Evolutionary conservation across 2,329 filamentous ascomycete species (phyloP).

Genomic region (Acrocalymma vagum): DNA sequence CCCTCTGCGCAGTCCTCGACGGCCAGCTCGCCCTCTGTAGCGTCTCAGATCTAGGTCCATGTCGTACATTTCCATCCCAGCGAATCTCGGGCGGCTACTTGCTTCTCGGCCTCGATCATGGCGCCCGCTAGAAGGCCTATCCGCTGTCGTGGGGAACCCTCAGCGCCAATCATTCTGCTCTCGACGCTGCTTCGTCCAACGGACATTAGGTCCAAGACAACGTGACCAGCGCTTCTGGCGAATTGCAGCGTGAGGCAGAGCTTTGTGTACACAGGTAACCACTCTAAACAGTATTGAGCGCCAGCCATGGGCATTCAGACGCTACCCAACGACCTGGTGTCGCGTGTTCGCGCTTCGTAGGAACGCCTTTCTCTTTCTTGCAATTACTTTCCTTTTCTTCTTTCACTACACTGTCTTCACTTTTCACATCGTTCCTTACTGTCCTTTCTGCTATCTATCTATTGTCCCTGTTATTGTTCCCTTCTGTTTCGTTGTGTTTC

Average conservation of each 20-base stretch:
- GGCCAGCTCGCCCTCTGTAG: constrained; percentile 36
- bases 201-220: constrained; percentile 30
- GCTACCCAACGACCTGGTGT: constrained; percentile 32
- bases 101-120: constrained; percentile 38
- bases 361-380: constrained; percentile 25
- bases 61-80: constrained; percentile 42
- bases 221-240: constrained; percentile 33
- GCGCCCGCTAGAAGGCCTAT: constrained; percentile 41
- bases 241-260: constrained; percentile 28
- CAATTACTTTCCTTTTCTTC: constrained; percentile 17
- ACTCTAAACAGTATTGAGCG: constrained; percentile 36
- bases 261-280: constrained; percentile 31
- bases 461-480: constrained; percentile 18
- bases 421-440: constrained; percentile 12
- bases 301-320: constrained; percentile 26
- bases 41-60: constrained; percentile 46
- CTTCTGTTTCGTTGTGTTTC: constrained; percentile 24
- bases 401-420: constrained; percentile 11
- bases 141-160: constrained; percentile 22
- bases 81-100: constrained; percentile 48
- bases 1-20: constrained; percentile 37
- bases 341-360: constrained; percentile 32
- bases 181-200: constrained; percentile 27
- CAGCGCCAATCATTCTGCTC: constrained; percentile 43
- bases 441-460: constrained; percentile 19